Conservation (phyloP, 495 filamentous ascomycete species). For the Lophiostoma macrostomum region DNA sequence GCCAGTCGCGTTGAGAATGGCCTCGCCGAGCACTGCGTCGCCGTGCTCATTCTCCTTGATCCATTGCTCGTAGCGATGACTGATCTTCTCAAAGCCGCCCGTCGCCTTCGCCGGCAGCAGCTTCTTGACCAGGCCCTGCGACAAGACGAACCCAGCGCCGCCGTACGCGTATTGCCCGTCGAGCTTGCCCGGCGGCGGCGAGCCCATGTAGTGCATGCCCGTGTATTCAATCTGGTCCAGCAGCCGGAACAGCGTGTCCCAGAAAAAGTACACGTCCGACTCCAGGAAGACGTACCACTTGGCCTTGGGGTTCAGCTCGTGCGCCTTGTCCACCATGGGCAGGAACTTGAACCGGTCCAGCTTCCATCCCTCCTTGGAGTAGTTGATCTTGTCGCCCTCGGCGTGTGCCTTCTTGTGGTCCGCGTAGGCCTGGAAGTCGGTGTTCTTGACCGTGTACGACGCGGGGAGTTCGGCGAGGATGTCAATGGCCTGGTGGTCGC, state of each 20-base stretch:
- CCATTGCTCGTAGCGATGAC: slow-evolving; percentile 22
- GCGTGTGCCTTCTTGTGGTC: slow-evolving; percentile 33
- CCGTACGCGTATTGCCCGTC: slow-evolving; percentile 24
- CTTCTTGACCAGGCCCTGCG: slow-evolving; percentile 27
- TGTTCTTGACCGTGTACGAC: slow-evolving; percentile 37
- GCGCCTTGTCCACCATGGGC: slow-evolving; percentile 34
- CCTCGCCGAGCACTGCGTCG: slow-evolving; percentile 27
- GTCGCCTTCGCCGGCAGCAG: slow-evolving; percentile 4
- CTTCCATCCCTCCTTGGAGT: slow-evolving; percentile 24
- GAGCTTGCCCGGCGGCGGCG: slow-evolving; percentile 7
- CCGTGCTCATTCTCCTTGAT: slow-evolving; percentile 23
- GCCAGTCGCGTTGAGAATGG: slow-evolving; percentile 21
- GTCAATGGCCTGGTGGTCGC: slow-evolving; percentile 42
- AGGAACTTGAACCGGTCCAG: slow-evolving; percentile 31
- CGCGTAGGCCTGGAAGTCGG: slow-evolving; percentile 46
- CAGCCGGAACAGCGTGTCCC: slow-evolving; percentile 33
- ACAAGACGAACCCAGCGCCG: slow-evolving; percentile 31
- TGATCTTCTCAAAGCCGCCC: not conserved
- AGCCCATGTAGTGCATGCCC: slow-evolving; percentile 26
- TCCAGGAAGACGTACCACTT: slow-evolving; percentile 33
- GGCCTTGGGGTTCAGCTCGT: slow-evolving; percentile 17
- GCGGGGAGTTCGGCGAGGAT: slow-evolving; percentile 42
- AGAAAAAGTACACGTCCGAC: slow-evolving; percentile 27
- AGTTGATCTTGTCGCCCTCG: slow-evolving; percentile 18
- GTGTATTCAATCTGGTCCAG: slow-evolving; percentile 19